phyloP scores from a whole-genome alignment of 2,329 filamentous ascomycete species.

The Beauveria caledonica region DNA sequence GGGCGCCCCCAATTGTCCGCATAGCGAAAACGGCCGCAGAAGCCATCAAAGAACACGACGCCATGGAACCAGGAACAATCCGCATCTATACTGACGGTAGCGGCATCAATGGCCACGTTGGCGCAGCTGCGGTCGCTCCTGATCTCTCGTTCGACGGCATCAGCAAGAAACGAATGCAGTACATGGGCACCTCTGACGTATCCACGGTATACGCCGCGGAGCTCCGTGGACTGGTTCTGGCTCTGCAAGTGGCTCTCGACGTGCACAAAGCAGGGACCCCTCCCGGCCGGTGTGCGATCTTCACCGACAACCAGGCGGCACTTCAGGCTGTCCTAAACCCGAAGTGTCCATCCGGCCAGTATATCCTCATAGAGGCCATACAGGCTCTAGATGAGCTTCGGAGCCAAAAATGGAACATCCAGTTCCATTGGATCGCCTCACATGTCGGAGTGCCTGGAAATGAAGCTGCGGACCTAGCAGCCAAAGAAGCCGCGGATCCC shows the following conservation, averaged over 20 bases:
- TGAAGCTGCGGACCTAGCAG: too few species aligned
- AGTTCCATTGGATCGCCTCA: neutral
- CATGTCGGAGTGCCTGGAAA: constrained; percentile 1
- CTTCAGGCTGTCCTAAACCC: constrained; percentile 4
- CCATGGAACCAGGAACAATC: constrained; percentile 2
- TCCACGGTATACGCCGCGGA: constrained; percentile 9
- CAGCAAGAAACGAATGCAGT: neutral
- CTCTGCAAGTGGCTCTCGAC: constrained; percentile 3
- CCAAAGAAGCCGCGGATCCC: too few species aligned
- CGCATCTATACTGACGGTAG: constrained; percentile 7
- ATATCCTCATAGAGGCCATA: constrained; percentile 5
- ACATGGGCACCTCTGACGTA: constrained; percentile 1
- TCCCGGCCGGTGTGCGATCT: neutral
- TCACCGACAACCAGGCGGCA: constrained; percentile 12
- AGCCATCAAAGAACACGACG: neutral
- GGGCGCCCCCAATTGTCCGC: neutral
- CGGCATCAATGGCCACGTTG: constrained; percentile 4
- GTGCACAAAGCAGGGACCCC: neutral
- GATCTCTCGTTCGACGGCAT: neutral
- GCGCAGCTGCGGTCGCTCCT: constrained; percentile 3
- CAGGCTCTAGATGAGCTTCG: neutral
- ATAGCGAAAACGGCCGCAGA: neutral
- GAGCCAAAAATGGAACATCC: neutral
- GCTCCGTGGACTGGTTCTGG: constrained; percentile 10
- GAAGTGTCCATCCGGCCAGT: constrained; percentile 5